Conservation (phyloP, 2,329 filamentous ascomycete species). For the Penicillium rolfsii region DNA sequence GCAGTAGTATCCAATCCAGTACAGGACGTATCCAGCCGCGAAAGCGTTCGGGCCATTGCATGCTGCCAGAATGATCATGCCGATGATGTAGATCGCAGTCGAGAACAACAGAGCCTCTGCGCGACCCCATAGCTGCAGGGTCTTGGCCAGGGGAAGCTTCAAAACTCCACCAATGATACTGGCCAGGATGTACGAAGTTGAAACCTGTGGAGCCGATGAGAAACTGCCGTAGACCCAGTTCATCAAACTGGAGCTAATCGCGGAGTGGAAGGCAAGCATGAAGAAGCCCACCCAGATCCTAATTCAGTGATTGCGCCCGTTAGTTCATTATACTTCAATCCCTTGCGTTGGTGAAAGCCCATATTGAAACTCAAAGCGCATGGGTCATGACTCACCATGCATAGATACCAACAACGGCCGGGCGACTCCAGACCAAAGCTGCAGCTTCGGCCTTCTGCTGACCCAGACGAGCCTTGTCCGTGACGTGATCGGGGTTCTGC, state of each 20-base stretch:
- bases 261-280: conserved; percentile 49
- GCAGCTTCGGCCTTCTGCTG: conserved; percentile 47
- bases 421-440: conserved; percentile 47
- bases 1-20: conserved; percentile 60
- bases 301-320: neutral
- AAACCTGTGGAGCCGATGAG: conserved; percentile 53
- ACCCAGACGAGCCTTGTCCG: conserved; percentile 19
- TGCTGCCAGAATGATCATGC: conserved; percentile 64
- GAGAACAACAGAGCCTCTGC: conserved; percentile 61
- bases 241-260: conserved; percentile 48
- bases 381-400: conserved; percentile 32
- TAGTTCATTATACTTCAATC: conserved; percentile 12
- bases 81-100: conserved; percentile 51
- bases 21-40: conserved; percentile 65
- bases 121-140: conserved; percentile 66
- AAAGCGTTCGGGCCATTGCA: conserved; percentile 65
- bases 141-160: conserved; percentile 65
- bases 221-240: conserved; percentile 59
- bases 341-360: neutral
- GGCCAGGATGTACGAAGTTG: conserved; percentile 58
- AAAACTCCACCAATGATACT: conserved; percentile 60
- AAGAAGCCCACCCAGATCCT: conserved; percentile 54
- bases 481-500: conserved; percentile 22
- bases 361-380: neutral
- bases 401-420: conserved; percentile 38